These are phyloP conservation scores for Aphanomyces stellatus DNA, from an alignment of 352 stramenopile genomes.

Conservation along the genomic window DNA sequence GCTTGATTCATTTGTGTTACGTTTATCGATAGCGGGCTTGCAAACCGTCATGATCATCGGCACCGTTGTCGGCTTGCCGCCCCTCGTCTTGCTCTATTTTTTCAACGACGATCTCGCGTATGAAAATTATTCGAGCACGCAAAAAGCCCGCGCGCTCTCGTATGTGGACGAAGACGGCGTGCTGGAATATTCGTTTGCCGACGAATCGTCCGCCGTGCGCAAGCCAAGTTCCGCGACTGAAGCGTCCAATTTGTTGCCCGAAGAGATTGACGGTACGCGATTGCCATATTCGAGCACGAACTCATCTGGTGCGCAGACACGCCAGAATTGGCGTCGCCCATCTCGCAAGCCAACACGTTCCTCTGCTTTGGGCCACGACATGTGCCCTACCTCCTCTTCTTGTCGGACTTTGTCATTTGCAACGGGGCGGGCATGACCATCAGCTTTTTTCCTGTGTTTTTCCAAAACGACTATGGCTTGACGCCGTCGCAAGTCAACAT, in stretches of 20 bases:
- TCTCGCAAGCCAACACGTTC: constrained; percentile 25
- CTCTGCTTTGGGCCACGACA: constrained; percentile 55
- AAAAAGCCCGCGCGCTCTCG: constrained; percentile 18
- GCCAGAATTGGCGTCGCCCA: not conserved
- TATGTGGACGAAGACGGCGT: constrained; percentile 18
- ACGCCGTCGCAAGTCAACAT: constrained; percentile 61
- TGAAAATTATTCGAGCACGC: constrained; percentile 47
- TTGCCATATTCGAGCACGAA: no score
- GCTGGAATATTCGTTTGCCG: not conserved
- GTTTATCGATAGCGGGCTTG: constrained; percentile 23
- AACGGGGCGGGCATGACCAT: constrained; percentile 79
- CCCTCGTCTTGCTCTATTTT: constrained; percentile 56
- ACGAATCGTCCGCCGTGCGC: no score
- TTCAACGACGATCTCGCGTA: constrained; percentile 74
- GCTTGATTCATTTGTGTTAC: not conserved
- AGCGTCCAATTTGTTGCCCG: not conserved
- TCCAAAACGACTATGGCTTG: constrained; percentile 68
- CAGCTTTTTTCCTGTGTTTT: constrained; percentile 81
- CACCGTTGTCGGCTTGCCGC: constrained; percentile 41
- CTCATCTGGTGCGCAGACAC: not conserved
- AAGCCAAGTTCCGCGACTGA: no score
- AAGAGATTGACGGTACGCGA: no score
- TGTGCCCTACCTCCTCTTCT: constrained; percentile 60
- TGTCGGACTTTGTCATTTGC: constrained; percentile 76
- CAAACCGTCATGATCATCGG: constrained; percentile 59